Evolutionary conservation across 805 yeast genomes (phyloP), one percentile per base, ranked within the genome.

Genomic region (Lipomyces yamanashiensis): DNA sequence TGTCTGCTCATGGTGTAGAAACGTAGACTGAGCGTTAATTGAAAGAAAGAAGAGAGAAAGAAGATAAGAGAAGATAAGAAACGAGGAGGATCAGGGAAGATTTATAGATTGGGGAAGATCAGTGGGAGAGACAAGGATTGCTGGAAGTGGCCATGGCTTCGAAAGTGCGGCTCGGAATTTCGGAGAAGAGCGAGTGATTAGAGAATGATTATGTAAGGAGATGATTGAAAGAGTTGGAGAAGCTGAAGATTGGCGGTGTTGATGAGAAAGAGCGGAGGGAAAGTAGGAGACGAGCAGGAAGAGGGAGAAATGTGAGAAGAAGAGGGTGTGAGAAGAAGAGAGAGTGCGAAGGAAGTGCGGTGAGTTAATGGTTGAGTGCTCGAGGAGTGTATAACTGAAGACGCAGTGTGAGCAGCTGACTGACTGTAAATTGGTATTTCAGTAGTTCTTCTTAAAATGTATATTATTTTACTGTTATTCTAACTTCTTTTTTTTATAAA

Each of bases 1-100:
- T 77, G 77, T 54, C 75, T 57, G 9, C 74, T 72, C 61, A 58
- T 67, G 19, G 21, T 41, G 44, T 28, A 37, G 28, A 9, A 6
- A 17, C 7, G 28, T 28, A 39, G 33, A 28, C 28, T 28, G 28
- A 28, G 5, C 5, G 28, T 28, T 28, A 28, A 50, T 33, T 21
- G 15, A 21, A 8, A 23, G 40, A 45, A 41, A 43, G 9, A 12
- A 19, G 10, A 43, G 21, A 13, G 7, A 10, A 8, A n/a, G 47
- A 43, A 8, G 47, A n/a, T n/a, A 19, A 43, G 17, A 43, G 7
- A 43, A 43, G 15, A 43, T 8, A 43, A 19, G 21, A 21, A 19
- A 43, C 9, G 47, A 43, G 10, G 10, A 1, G n/a, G 47, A 19
- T 8, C 19, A 13, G 53, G 34, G 34, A 13, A 44, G n/a, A 19